A percentile compares a stretch with the other conserved stretches of the same genome.
Conservation (phyloP, 73 alveolate genomes). For the Blepharisma stoltei region DNA sequence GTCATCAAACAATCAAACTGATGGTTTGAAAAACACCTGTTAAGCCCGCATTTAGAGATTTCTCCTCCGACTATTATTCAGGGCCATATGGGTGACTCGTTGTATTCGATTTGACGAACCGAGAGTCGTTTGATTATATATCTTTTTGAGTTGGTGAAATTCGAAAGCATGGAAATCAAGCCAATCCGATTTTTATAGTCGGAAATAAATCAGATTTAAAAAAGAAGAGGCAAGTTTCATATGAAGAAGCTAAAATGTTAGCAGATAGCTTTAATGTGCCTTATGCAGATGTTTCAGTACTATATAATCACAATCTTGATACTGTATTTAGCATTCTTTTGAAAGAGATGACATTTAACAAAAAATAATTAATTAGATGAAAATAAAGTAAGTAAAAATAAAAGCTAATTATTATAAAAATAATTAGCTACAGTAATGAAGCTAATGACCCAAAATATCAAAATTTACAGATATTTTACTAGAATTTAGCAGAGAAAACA, state of each 20-base stretch:
- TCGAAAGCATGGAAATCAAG: slow-evolving; percentile 23
- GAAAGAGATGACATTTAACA: no score
- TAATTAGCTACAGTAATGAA: no score
- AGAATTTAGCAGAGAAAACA: no score
- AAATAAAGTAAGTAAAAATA: no score
- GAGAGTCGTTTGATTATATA: slow-evolving; percentile 49
- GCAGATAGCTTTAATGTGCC: slow-evolving; percentile 59
- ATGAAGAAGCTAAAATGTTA: slow-evolving; percentile 59
- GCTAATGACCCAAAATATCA: no score
- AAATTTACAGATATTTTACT: no score
- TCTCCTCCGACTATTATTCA: slow-evolving; percentile 51
- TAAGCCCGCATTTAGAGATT: slow-evolving; percentile 37
- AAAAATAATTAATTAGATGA: no score
- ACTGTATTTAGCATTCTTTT: no score
- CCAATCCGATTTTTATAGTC: slow-evolving; percentile 27
- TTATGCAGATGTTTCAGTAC: slow-evolving; percentile 81
- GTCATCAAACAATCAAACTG: slow-evolving; percentile 47
- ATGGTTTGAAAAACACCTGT: slow-evolving; percentile 57
- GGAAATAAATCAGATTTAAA: slow-evolving; percentile 53
- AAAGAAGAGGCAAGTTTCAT: slow-evolving; percentile 49
- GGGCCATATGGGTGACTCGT: slow-evolving; percentile 54
- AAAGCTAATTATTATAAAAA: no score
- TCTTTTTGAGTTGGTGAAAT: slow-evolving; percentile 47
- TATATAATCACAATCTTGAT: no score
- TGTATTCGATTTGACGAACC: slow-evolving; percentile 44